Evolutionary conservation across 768 basidiomycete genomes (phyloP), one percentile per base, ranked within the genome.

Genomic region (Saitozyma podzolica): DNA sequence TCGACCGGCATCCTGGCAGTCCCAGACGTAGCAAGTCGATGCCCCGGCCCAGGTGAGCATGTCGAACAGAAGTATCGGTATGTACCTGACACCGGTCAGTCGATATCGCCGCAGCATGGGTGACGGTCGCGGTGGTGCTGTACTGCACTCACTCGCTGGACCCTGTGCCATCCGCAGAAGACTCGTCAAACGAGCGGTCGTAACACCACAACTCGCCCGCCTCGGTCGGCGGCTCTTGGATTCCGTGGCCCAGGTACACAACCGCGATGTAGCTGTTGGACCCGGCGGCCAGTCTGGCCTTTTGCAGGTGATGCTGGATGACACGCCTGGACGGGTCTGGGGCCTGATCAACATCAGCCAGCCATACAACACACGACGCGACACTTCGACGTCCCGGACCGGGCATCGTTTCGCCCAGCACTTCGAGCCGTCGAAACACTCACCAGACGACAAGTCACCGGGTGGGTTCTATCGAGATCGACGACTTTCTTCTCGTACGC

Each of bases 151-250:
- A 76, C 74, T 76, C 74, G 41, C 68, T 64, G 0, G 74, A 72
- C 8, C 69, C 72, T 29, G 60, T 48, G 5, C 74, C 72, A 37
- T 62, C 57, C 14, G 63, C 52, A 7, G 64, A 54, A 55, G 68
- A 72, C 39, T 76, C 72, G 42, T 76, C 74, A 45, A 76, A 76
- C 5, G 58, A 56, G 43, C 58, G 61, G 58, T 76, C 74, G 54
- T 76, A 74, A 50, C 72, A 73, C 74, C 74, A 76, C 41, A 76
- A 50, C 62, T 76, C 74, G 6, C 74, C 74, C 6, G 73, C 72
- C 48, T 76, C 72, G 11, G 74, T 76, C 19, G 74, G 74, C 6
- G 74, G 70, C 58, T 76, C 74, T 58, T 76, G 72, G 11, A 76
- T 76, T 8, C 74, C 74, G 57, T 76, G 74, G 0, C 74, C 72